Percentiles rank a stretch among this genome's conserved stretches.
Evolutionary conservation across 2,329 filamentous ascomycete genomes (phyloP).

Genomic region (Cordyceps pruinosa): DNA sequence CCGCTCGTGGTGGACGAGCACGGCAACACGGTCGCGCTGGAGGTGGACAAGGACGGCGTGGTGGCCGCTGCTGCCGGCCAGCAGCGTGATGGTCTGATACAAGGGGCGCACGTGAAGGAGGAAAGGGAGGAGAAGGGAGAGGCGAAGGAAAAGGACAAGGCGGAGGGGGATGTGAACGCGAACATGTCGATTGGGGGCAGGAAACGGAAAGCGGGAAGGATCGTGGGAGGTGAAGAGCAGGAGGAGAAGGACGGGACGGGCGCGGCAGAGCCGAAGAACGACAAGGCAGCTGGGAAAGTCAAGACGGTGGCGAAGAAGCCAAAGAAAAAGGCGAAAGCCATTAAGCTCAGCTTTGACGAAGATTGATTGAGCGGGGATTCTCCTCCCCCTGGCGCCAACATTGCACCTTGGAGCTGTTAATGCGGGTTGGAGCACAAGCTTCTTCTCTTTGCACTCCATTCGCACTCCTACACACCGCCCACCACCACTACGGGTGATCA

Average conservation of each 20-base stretch:
- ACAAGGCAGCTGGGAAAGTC: slow-evolving; percentile 18
- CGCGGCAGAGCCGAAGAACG: slow-evolving; percentile 20
- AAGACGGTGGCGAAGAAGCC: slow-evolving; percentile 22
- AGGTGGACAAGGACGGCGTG: slow-evolving; percentile 37
- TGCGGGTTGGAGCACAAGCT: too few species aligned
- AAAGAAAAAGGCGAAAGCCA: slow-evolving; percentile 55
- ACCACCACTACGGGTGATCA: too few species aligned
- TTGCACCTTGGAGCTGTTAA: too few species aligned
- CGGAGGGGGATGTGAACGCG: slow-evolving; percentile 19
- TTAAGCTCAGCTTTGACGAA: slow-evolving; percentile 62
- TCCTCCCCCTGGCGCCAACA: too few species aligned
- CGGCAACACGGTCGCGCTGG: slow-evolving; percentile 53
- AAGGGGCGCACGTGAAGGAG: slow-evolving; percentile 14
- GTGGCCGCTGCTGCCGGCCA: slow-evolving; percentile 28
- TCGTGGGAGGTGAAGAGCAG: slow-evolving; percentile 34
- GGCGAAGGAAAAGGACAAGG: slow-evolving; percentile 22
- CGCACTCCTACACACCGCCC: too few species aligned
- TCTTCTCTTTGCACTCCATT: too few species aligned
- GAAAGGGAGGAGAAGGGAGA: slow-evolving; percentile 22
- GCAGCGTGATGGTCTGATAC: slow-evolving; percentile 8
- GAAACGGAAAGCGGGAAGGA: slow-evolving; percentile 50
- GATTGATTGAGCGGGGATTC: too few species aligned
- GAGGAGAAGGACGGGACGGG: slow-evolving; percentile 17
- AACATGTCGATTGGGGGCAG: slow-evolving; percentile 31
- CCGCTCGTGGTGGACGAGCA: slow-evolving; percentile 69